These are phyloP conservation scores for Colletotrichum lupini DNA, from an alignment of 2,329 filamentous ascomycete genomes.

Conservation along the genomic window DNA sequence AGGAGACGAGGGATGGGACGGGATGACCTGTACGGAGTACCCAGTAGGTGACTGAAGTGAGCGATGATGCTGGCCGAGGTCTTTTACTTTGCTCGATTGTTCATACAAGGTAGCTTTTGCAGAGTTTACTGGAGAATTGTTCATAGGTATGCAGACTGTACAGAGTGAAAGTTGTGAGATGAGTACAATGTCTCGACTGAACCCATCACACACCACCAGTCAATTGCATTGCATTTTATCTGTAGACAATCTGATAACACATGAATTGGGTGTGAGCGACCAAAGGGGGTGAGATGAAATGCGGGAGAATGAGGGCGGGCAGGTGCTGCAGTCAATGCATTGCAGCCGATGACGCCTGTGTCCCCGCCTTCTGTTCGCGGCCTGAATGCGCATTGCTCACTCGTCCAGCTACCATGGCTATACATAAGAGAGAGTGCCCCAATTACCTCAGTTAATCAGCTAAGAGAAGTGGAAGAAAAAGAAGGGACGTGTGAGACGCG, in stretches of 20 bases:
- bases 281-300: not conserved
- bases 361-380: slow-evolving; percentile 8
- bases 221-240: not conserved
- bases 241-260: not conserved
- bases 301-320: not conserved
- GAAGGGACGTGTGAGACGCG: not conserved
- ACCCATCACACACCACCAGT: not conserved
- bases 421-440: not conserved
- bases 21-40: not conserved
- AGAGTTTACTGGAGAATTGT: not conserved
- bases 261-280: not conserved
- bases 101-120: not conserved
- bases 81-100: not conserved
- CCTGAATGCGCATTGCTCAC: not conserved
- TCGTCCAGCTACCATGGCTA: not conserved
- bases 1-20: slow-evolving; percentile 13
- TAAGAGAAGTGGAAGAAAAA: not conserved
- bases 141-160: not conserved
- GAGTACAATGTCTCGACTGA: not conserved
- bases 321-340: slow-evolving; percentile 22
- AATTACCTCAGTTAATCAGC: not conserved
- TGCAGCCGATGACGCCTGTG: slow-evolving; percentile 27
- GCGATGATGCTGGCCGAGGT: slow-evolving; percentile 11
- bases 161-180: not conserved
- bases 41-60: too few relatives aligned